phyloP scores from a whole-genome alignment of 1,139 yeast genomes.

The Debaryomycetaceae sp. region DNA sequence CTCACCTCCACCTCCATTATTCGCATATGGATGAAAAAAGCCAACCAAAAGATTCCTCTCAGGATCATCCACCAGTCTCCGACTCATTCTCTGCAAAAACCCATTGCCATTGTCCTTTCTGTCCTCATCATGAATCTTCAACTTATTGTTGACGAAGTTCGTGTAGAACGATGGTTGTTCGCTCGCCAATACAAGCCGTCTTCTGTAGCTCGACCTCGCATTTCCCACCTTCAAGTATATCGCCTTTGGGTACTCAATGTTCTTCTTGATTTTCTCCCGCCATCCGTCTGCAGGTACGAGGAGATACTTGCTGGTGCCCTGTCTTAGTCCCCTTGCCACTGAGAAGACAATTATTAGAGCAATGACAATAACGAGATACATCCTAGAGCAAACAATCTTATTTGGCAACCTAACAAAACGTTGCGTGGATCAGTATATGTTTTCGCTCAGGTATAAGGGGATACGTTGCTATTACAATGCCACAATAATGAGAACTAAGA shows the following conservation, averaged over 20 bases:
- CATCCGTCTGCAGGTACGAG: slow-evolving; percentile 46
- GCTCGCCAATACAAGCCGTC: slow-evolving; percentile 53
- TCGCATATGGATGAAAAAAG: slow-evolving; percentile 93
- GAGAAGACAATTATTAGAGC: slow-evolving; percentile 6
- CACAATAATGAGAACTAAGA: too few relatives aligned
- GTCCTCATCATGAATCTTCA: slow-evolving; percentile 34
- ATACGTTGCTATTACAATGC: too few relatives aligned
- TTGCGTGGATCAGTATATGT: too few relatives aligned
- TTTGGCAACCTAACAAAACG: too few relatives aligned
- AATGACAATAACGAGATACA: not conserved
- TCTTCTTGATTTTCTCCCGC: slow-evolving; percentile 35
- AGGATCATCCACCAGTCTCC: slow-evolving; percentile 35
- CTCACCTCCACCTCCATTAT: slow-evolving; percentile 98
- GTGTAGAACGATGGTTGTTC: slow-evolving; percentile 47
- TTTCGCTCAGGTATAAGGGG: too few relatives aligned
- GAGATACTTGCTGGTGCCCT: slow-evolving; percentile 35
- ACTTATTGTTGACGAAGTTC: slow-evolving; percentile 37
- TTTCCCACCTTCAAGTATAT: slow-evolving; percentile 34
- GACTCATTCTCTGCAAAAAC: slow-evolving; percentile 29
- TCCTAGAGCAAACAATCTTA: too few relatives aligned
- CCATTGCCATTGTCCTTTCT: slow-evolving; percentile 15
- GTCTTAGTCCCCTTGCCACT: slow-evolving; percentile 14
- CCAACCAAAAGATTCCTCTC: slow-evolving; percentile 57
- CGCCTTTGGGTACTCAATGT: slow-evolving; percentile 30
- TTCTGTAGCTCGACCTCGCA: slow-evolving; percentile 46